A percentile compares a stretch with the other conserved stretches of the same genome.
Conservation (phyloP, 371 early-diverging fungal species). For the Homolaphlyctis polyrhiza region DNA sequence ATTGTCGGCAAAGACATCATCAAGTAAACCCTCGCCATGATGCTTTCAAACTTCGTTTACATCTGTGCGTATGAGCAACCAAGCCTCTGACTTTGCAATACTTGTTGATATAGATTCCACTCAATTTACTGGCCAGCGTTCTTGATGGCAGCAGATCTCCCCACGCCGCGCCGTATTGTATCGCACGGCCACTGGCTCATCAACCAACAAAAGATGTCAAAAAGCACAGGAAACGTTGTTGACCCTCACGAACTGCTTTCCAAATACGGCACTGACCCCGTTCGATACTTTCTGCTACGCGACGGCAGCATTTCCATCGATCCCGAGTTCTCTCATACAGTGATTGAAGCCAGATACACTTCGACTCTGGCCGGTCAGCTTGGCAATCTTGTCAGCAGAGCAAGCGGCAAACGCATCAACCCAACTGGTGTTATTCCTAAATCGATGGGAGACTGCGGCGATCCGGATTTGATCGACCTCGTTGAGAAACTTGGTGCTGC, state of each 20-base stretch:
- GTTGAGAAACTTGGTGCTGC: not conserved
- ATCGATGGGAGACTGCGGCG: not conserved
- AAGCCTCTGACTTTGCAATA: slow-evolving; percentile 9
- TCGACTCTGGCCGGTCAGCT: slow-evolving; percentile 80
- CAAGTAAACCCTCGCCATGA: slow-evolving; percentile 39
- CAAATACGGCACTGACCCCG: slow-evolving; percentile 74
- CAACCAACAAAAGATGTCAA: slow-evolving; percentile 87
- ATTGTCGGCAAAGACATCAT: slow-evolving; percentile 94
- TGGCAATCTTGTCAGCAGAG: slow-evolving; percentile 79
- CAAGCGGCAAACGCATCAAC: slow-evolving; percentile 53
- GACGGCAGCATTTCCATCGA: slow-evolving; percentile 87
- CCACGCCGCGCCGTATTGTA: slow-evolving; percentile 71
- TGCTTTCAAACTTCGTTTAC: not conserved
- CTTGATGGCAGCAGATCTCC: slow-evolving; percentile 78
- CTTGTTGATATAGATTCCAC: slow-evolving; percentile 65
- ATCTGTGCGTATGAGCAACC: not conserved
- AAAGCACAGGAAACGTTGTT: slow-evolving; percentile 84
- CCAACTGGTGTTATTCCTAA: slow-evolving; percentile 6
- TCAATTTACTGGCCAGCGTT: slow-evolving; percentile 96
- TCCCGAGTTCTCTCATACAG: slow-evolving; percentile 66
- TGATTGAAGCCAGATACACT: slow-evolving; percentile 62
- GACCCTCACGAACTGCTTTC: slow-evolving; percentile 72
- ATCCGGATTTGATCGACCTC: not conserved
- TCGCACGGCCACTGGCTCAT: slow-evolving; percentile 95
- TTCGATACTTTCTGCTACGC: slow-evolving; percentile 86